Percentiles rank a stretch among this genome's conserved stretches.
Evolutionary conservation across 257 asterid genomes (phyloP).

Genomic region (Ligustrum vulgare): DNA sequence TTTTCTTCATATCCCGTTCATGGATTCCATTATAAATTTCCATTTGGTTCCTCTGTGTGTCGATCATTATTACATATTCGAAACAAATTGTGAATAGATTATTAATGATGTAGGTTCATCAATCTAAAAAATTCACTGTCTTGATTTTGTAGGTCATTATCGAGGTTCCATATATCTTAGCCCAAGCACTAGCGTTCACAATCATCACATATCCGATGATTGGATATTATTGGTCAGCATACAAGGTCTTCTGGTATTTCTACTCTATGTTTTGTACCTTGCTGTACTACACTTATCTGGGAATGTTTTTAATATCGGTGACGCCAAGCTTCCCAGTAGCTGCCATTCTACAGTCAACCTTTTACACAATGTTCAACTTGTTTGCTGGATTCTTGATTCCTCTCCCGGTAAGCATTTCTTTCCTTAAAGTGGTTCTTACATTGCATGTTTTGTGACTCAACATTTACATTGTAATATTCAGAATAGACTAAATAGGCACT

Average conservation of each 20-base stretch:
- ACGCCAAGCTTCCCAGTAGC: slow-evolving; percentile 60
- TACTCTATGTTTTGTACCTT: slow-evolving; percentile 48
- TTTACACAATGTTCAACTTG: slow-evolving; percentile 50
- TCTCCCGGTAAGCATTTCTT: slow-evolving; percentile 37
- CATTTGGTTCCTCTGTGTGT: too few relatives aligned
- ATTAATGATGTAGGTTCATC: neutral
- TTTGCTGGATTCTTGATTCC: slow-evolving; percentile 63
- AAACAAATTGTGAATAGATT: neutral
- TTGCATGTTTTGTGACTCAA: neutral
- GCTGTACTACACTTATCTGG: slow-evolving; percentile 53
- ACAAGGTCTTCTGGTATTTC: slow-evolving; percentile 52
- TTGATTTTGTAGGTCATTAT: slow-evolving; percentile 40
- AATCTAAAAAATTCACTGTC: neutral
- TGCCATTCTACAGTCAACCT: slow-evolving; percentile 48
- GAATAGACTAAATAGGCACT: too few relatives aligned
- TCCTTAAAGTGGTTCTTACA: neutral
- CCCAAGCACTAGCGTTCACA: slow-evolving; percentile 44
- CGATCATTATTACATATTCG: too few relatives aligned
- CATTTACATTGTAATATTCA: neutral
- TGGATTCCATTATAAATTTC: neutral
- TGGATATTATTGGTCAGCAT: slow-evolving; percentile 49
- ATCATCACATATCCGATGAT: slow-evolving; percentile 59
- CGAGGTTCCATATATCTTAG: slow-evolving; percentile 53
- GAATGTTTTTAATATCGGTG: slow-evolving; percentile 56
- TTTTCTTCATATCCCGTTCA: neutral